Evolutionary conservation across 2,329 filamentous ascomycete species (phyloP).

Genomic region (Dothideomycetes sp.): DNA sequence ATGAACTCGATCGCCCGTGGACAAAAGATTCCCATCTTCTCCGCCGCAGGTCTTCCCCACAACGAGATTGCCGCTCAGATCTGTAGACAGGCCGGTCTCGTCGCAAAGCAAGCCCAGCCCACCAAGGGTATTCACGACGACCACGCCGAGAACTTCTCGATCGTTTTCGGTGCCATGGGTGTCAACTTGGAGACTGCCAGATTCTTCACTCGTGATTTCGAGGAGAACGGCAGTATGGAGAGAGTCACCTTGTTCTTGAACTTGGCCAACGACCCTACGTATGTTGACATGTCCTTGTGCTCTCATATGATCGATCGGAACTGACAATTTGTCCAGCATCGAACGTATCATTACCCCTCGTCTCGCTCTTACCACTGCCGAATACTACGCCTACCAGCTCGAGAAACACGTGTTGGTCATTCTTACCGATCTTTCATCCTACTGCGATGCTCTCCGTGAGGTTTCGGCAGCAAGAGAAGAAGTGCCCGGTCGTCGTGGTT

Average conservation of each 20-base stretch:
- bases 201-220: constrained; percentile 97
- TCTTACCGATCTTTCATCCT: constrained; percentile 92
- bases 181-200: constrained; percentile 98
- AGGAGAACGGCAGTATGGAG: constrained; percentile 98
- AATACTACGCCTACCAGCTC: constrained; percentile 99
- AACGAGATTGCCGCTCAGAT: constrained; percentile 99
- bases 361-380: constrained; percentile 93
- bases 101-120: constrained; percentile 67
- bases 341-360: constrained; percentile 99
- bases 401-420: constrained; percentile 99
- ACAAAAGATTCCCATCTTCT: constrained; percentile 99
- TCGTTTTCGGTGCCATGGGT: constrained; percentile 99
- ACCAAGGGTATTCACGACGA: constrained; percentile 95
- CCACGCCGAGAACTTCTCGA: constrained; percentile 98
- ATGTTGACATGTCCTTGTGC: constrained; percentile 29
- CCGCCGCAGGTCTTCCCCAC: constrained; percentile 92
- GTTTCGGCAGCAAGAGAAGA: constrained; percentile 97
- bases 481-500: constrained; percentile 97
- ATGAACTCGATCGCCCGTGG: constrained; percentile 92
- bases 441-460: constrained; percentile 97
- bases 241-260: constrained; percentile 96
- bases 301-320: background rate
- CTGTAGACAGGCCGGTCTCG: constrained; percentile 90
- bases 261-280: constrained; percentile 98
- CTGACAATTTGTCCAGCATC: constrained; percentile 52